Conservation (phyloP, 2,329 filamentous ascomycete genomes). For the Fusarium graminum region DNA sequence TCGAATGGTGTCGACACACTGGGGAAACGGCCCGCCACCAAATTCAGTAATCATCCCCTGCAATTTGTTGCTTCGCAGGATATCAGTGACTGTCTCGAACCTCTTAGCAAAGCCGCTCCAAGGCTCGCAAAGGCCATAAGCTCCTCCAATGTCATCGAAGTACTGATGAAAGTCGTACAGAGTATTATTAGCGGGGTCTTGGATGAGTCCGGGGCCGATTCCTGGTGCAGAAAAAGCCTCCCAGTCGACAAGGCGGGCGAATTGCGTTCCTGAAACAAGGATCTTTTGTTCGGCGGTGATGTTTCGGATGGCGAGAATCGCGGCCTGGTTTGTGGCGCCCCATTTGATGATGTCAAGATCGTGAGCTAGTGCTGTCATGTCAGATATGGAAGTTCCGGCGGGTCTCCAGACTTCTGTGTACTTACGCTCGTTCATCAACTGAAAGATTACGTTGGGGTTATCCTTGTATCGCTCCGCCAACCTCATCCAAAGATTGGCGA, state of each 20-base stretch:
- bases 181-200: slow-evolving; percentile 8
- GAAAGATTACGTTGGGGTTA: not conserved
- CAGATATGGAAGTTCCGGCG: not conserved
- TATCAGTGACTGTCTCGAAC: not conserved
- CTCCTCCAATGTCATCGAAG: not conserved
- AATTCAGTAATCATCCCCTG: slow-evolving; percentile 6
- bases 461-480: slow-evolving; percentile 2
- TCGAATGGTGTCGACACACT: not conserved
- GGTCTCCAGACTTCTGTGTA: too few species aligned
- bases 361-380: not conserved
- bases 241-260: slow-evolving; percentile 4
- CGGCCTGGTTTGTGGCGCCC: not conserved
- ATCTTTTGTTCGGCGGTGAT: slow-evolving; percentile 1
- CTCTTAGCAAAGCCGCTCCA: not conserved
- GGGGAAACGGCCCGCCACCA: not conserved
- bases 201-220: not conserved
- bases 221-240: not conserved
- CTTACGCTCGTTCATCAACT: slow-evolving; percentile 10
- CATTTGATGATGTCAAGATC: slow-evolving; percentile 3
- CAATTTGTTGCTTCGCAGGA: not conserved
- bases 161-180: slow-evolving; percentile 15
- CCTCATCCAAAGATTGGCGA: slow-evolving; percentile 1
- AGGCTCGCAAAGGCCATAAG: slow-evolving; percentile 7
- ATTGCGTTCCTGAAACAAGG: slow-evolving; percentile 3
- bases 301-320: not conserved